phyloP scores from a whole-genome alignment of 768 basidiomycete species.

The Dacryopinax primogenitus region DNA sequence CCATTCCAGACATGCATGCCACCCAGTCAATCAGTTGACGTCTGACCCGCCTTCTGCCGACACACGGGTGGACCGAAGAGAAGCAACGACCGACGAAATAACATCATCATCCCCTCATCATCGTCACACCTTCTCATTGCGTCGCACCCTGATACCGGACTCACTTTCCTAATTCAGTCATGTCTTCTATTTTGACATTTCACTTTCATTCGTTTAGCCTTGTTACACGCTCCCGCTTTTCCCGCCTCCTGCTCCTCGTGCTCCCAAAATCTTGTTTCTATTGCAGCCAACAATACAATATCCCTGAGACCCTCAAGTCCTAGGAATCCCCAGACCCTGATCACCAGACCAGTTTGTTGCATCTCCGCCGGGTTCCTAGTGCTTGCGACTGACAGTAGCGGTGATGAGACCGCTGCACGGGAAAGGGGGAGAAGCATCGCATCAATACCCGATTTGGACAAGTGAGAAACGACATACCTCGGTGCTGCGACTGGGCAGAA shows the following conservation, averaged over 20 bases:
- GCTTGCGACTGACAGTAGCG: conserved; percentile 27
- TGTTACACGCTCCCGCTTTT: not conserved
- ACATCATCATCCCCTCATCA: not conserved
- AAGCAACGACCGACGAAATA: too few relatives aligned
- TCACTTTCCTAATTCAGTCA: not conserved
- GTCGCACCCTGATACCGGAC: conserved; percentile 9
- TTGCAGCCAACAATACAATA: not conserved
- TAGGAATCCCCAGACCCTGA: not conserved
- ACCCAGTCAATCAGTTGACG: conserved; percentile 7
- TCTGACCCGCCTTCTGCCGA: not conserved
- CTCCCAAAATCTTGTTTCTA: not conserved
- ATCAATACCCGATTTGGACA: not conserved
- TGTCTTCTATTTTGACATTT: conserved; percentile 8
- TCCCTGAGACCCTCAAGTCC: not conserved
- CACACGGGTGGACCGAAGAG: not conserved
- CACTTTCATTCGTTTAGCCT: not conserved
- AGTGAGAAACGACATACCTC: conserved; percentile 40
- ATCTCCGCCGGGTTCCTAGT: not conserved
- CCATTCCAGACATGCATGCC: not conserved
- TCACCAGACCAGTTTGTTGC: not conserved
- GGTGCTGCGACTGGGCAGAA: conserved; percentile 79
- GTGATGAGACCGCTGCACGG: conserved; percentile 27
- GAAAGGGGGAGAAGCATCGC: not conserved
- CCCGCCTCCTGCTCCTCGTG: not conserved
- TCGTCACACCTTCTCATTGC: not conserved